Base-by-base conservation (phyloP, 805 yeast genomes). In the Saccharomycopsis selenospora region DNA sequence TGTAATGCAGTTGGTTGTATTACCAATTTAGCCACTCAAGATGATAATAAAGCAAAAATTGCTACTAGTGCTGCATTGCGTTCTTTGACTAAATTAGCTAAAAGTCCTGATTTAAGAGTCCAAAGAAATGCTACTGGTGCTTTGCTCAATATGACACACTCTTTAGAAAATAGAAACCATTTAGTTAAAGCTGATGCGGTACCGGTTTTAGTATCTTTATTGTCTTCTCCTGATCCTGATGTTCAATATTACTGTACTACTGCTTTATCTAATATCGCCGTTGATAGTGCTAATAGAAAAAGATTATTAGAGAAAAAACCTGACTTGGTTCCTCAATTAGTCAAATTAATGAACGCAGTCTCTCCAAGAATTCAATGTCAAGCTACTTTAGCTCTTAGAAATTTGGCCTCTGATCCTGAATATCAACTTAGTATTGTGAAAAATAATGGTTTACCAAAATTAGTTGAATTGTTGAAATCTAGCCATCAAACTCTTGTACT, bases 51-150 rank as follows among this genome's bases (percentile, higher is more conserved):
- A 66, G 82, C 93, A 46, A 89, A 88, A 64, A 93, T 93, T 59
- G 99, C 99, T 18, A 83, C 89, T 43, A 82, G 95, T 20, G 99
- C 99, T 17, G 99, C 99, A 1, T 74, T 93, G 52, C 82, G 88
- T 26, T 99, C 99, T 3, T 76, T 93, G 59, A 91, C 98, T 1
- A 88, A 87, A 66, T 75, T 93, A 55, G 99, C 99, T 11, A 89
- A 86, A 66, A 86, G 96, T 3, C 85, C 84, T 63, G 98, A 93
- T 67, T 79, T 88, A 57, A 80, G 99, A 59, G 99, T 93, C 3
- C 99, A 93, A 70, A 80, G 99, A 68, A 93, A 93, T 60, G 98
- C 99, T 36, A 93, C 99, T 4, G 99, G 99, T 42, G 99, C 99
- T 0, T 71, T 93, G 60, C 75, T 93, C 56, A 93, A 93, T 68